Evolutionary conservation across 2,329 filamentous ascomycete genomes (phyloP).

Genomic region (Drechslerella coelobrocha): DNA sequence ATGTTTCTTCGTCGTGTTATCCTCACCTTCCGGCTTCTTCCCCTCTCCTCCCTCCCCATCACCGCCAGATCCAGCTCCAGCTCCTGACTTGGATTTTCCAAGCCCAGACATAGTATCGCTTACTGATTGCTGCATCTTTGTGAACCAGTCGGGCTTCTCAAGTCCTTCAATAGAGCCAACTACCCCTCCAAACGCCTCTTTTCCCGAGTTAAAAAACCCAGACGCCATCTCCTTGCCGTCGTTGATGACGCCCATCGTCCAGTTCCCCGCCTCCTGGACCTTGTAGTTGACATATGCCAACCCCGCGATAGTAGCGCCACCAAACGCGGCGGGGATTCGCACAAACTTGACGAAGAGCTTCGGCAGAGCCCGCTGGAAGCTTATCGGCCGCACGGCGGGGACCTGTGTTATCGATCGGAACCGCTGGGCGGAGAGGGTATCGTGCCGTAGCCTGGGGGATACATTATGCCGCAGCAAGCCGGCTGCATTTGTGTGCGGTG

Average conservation of each 20-base stretch:
- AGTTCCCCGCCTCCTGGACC: slow-evolving; percentile 80
- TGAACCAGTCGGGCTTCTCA: slow-evolving; percentile 71
- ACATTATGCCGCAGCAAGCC: slow-evolving; percentile 39
- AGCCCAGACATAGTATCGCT: slow-evolving; percentile 25
- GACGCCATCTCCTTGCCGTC: slow-evolving; percentile 75
- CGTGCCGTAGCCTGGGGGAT: slow-evolving; percentile 31
- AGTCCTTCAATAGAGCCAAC: slow-evolving; percentile 71
- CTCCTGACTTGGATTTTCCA: slow-evolving; percentile 60
- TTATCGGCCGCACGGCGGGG: slow-evolving; percentile 69
- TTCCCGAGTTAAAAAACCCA: slow-evolving; percentile 65
- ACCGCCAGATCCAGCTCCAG: slow-evolving; percentile 49
- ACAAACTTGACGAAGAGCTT: slow-evolving; percentile 89
- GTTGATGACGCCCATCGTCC: slow-evolving; percentile 76
- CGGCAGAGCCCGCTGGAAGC: slow-evolving; percentile 75
- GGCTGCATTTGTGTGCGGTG: slow-evolving; percentile 33
- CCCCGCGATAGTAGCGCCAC: slow-evolving; percentile 83
- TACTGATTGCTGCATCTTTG: slow-evolving; percentile 65
- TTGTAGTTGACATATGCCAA: slow-evolving; percentile 96
- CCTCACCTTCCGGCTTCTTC: slow-evolving; percentile 62
- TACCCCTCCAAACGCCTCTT: slow-evolving; percentile 75
- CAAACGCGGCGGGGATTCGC: slow-evolving; percentile 87
- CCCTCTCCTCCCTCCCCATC: slow-evolving; percentile 58
- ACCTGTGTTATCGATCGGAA: slow-evolving; percentile 57
- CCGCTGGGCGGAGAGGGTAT: slow-evolving; percentile 36
- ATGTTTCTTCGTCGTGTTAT: slow-evolving; percentile 64